These are phyloP conservation scores for Austroboletus eburneus DNA, from an alignment of 768 basidiomycete genomes.

Conservation along the genomic window DNA sequence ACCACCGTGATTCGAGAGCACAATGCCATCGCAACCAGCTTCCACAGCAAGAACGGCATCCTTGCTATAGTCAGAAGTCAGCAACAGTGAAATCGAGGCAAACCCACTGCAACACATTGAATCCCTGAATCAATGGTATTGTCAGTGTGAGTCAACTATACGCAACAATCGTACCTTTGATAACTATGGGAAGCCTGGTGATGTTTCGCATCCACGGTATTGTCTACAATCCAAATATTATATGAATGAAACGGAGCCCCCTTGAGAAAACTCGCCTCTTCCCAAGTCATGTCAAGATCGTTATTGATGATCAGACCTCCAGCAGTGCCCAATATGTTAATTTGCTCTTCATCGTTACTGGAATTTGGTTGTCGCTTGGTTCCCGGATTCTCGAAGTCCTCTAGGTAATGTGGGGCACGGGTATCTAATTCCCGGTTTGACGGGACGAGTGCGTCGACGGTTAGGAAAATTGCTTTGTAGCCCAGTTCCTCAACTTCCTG, in stretches of 20 bases:
- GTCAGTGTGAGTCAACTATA: slow-evolving; percentile 5
- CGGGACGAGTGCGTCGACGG: slow-evolving; percentile 83
- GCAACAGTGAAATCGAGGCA: not conserved
- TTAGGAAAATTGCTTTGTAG: slow-evolving; percentile 87
- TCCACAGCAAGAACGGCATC: slow-evolving; percentile 85
- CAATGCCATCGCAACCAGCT: slow-evolving; percentile 81
- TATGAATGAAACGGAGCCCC: not conserved
- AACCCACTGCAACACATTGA: slow-evolving; percentile 61
- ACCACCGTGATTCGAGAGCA: slow-evolving; percentile 92
- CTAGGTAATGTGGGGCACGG: slow-evolving; percentile 52
- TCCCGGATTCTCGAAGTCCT: slow-evolving; percentile 49
- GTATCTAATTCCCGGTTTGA: slow-evolving; percentile 80
- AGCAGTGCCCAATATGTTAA: slow-evolving; percentile 56
- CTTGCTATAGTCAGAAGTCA: slow-evolving; percentile 34
- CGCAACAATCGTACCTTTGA: slow-evolving; percentile 51
- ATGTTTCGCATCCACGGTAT: slow-evolving; percentile 73
- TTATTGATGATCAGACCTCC: slow-evolving; percentile 63
- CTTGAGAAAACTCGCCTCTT: slow-evolving; percentile 40
- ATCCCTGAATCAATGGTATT: slow-evolving; percentile 48
- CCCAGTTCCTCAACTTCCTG: slow-evolving; percentile 67
- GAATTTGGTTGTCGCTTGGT: slow-evolving; percentile 18
- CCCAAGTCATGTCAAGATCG: slow-evolving; percentile 76
- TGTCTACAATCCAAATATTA: slow-evolving; percentile 40
- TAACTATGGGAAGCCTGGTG: slow-evolving; percentile 65
- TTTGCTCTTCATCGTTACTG: slow-evolving; percentile 31